Conservation (phyloP, 805 yeast species). For the Metschnikowia henanensis region DNA sequence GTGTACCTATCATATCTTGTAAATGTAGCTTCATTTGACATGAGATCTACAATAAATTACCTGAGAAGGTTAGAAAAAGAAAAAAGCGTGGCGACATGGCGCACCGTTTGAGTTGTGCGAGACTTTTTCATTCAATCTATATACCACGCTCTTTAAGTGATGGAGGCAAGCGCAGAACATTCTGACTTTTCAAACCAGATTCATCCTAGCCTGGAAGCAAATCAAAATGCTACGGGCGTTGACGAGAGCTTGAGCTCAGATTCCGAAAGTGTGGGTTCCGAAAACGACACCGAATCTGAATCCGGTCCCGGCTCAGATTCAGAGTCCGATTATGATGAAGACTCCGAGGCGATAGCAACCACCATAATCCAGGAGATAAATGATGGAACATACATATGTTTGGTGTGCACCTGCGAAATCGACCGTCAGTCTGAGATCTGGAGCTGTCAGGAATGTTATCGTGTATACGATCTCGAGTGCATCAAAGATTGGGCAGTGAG, state of each 20-base stretch:
- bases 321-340: conserved; percentile 17
- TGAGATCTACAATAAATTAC: background rate
- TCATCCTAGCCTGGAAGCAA: background rate
- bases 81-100: conserved; percentile 3
- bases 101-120: no score
- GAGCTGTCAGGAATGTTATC: conserved; percentile 74
- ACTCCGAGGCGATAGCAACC: conserved; percentile 31
- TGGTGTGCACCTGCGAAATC: conserved; percentile 86
- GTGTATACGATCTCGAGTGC: conserved; percentile 87
- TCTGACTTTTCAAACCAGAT: background rate
- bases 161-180: conserved; percentile 2
- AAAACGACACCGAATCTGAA: conserved; percentile 4
- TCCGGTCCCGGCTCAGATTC: conserved; percentile 2
- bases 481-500: conserved; percentile 83
- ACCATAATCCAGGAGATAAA: conserved; percentile 58
- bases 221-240: background rate
- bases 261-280: conserved; percentile 1
- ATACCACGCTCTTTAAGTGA: conserved; percentile 1
- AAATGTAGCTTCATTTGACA: no score
- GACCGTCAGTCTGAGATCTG: conserved; percentile 66
- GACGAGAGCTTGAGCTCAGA: background rate
- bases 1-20: no score
- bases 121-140: no score
- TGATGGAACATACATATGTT: conserved; percentile 74
- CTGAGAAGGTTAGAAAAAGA: background rate